Evolutionary conservation across 768 basidiomycete genomes (phyloP).

Genomic region (Tulasnella sp.): DNA sequence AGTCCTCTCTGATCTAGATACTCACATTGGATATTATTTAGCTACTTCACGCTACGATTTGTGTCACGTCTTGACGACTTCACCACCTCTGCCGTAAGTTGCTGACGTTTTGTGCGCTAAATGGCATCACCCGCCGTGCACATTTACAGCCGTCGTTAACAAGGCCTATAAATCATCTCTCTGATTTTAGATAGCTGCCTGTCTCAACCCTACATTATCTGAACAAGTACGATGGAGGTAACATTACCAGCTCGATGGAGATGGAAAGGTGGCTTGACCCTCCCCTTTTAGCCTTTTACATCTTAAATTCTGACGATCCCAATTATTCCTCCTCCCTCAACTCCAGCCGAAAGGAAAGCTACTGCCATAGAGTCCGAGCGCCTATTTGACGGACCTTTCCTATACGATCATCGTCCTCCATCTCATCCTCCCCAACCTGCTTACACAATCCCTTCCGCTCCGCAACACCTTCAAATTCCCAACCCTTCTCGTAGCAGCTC

Average conservation of each 20-base stretch:
- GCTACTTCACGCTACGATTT: no score
- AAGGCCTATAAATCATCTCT: no score
- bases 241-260: conserved; percentile 4
- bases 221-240: neutral
- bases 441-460: neutral
- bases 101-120: no score
- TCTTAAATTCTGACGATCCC: neutral
- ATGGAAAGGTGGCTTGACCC: conserved; percentile 10
- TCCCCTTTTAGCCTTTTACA: neutral
- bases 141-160: no score
- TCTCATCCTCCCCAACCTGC: neutral
- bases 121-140: no score
- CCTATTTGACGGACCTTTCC: no score
- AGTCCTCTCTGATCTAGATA: no score
- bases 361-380: neutral
- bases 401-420: neutral
- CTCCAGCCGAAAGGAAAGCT: conserved; percentile 7
- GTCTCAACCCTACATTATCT: no score
- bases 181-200: no score
- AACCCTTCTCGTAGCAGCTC: neutral
- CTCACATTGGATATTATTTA: no score
- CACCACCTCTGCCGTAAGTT: no score
- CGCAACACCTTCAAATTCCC: neutral
- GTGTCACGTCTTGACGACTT: no score
- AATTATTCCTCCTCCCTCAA: neutral